Evolutionary conservation across 164 flowering plant genomes (phyloP).

Genomic region (Paratinospora sagittata): DNA sequence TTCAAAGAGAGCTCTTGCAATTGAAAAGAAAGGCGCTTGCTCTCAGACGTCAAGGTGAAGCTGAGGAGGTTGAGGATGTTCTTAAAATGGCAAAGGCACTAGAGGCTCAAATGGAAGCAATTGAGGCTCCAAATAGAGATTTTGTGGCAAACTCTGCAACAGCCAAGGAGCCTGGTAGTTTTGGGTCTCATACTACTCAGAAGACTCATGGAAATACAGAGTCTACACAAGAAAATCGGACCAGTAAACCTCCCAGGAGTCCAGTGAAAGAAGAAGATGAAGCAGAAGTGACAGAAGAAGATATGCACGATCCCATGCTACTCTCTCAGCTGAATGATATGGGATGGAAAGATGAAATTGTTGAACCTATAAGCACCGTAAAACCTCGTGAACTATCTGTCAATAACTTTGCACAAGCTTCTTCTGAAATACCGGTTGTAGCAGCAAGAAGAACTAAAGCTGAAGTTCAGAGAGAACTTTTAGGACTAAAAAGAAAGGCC

Average conservation of each 20-base stretch:
- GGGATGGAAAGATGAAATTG: slow-evolving; percentile 73
- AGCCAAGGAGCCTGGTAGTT: not conserved
- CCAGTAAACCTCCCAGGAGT: slow-evolving; percentile 12
- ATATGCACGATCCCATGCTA: slow-evolving; percentile 68
- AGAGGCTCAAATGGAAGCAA: slow-evolving; percentile 62
- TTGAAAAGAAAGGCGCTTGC: slow-evolving; percentile 75
- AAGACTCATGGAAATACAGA: slow-evolving; percentile 1
- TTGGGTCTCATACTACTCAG: slow-evolving; percentile 5
- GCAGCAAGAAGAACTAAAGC: slow-evolving; percentile 50
- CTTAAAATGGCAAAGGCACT: slow-evolving; percentile 46
- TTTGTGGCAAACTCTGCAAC: slow-evolving; percentile 12
- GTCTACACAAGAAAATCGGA: slow-evolving; percentile 5
- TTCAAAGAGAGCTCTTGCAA: slow-evolving; percentile 76
- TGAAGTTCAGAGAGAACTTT: slow-evolving; percentile 77
- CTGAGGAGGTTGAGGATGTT: slow-evolving; percentile 75
- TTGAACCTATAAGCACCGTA: slow-evolving; percentile 15
- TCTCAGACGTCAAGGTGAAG: slow-evolving; percentile 71
- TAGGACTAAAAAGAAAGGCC: slow-evolving; percentile 74
- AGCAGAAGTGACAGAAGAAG: slow-evolving; percentile 65
- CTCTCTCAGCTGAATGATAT: slow-evolving; percentile 48
- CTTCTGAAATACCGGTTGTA: slow-evolving; percentile 15
- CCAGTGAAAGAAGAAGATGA: slow-evolving; percentile 20
- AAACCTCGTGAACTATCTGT: slow-evolving; percentile 18
- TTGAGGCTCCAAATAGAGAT: slow-evolving; percentile 38
- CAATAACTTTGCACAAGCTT: slow-evolving; percentile 8